Evolutionary conservation across 164 flowering plant genomes (phyloP).

Genomic region (Vitis cinerea): DNA sequence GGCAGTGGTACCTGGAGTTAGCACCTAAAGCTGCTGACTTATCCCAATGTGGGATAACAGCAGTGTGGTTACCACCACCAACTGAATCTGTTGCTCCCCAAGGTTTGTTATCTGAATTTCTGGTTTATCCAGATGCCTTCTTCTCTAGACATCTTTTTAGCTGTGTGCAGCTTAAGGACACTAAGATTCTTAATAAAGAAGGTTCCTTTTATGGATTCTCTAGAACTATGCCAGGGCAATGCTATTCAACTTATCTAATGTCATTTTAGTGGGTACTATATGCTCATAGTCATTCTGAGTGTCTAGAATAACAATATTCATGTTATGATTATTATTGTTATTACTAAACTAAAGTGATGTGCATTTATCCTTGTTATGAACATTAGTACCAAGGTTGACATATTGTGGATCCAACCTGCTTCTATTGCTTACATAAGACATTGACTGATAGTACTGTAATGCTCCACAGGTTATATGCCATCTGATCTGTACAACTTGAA

Average conservation of each 20-base stretch:
- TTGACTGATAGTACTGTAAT: background rate
- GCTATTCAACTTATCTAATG: background rate
- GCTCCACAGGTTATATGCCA: slow-evolving; percentile 63
- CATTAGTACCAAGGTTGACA: background rate
- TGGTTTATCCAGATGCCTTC: background rate
- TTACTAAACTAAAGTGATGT: too few species aligned
- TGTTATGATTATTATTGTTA: background rate
- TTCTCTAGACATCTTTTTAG: background rate
- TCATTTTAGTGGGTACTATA: background rate
- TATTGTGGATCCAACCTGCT: background rate
- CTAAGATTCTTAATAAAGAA: background rate
- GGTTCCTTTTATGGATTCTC: background rate
- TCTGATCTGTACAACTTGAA: slow-evolving; percentile 68
- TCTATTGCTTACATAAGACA: background rate
- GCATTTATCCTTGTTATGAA: background rate
- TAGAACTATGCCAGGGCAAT: background rate
- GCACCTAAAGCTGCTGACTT: slow-evolving; percentile 61
- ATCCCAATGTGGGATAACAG: slow-evolving; percentile 53
- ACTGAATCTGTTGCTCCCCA: slow-evolving; percentile 72
- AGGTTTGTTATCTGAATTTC: slow-evolving; percentile 29
- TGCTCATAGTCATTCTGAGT: background rate
- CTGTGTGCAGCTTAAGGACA: background rate
- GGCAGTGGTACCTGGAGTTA: slow-evolving; percentile 56
- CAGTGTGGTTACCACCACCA: slow-evolving; percentile 70
- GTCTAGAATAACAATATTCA: too few species aligned